Evolutionary conservation across 495 filamentous ascomycete genomes (phyloP), one percentile per base, ranked within the genome.

Genomic region (Podospora bellae-mahoneyi): DNA sequence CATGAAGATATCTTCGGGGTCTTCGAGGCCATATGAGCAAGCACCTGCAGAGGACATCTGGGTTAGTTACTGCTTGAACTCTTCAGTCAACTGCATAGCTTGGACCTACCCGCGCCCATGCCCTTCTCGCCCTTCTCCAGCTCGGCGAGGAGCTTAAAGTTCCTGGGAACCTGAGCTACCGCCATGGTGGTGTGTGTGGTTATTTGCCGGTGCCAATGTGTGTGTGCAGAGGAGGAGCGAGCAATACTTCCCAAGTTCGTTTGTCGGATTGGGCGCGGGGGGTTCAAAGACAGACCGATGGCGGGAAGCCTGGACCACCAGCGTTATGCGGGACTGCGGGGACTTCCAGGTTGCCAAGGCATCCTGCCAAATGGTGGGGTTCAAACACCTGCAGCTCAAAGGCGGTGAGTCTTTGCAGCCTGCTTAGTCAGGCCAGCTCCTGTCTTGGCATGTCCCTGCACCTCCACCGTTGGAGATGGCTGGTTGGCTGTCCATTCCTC

Each of bases 61-160:
- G 16, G 26, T 18, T 34, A 15, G 32, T 32, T 32, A 32, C 30
- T 32, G 30, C 23, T 32, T 32, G 20, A 44, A 59, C 23, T 23
- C 1, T 23, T 23, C 23, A 19, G 54, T 28, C 18, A 26, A 39
- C 28, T 4, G 5, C 20, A 6, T 7, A 57, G 15, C 2, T 16
- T 20, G 53, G 62, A 69, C 78, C 64, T 77, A 97, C 94, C 94
- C 81, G 94, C 93, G 73, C 96, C 94, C 62, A 94, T 83, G 58
- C 96, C 95, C 79, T 98, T 99, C 84, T 99, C 95, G 71, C 95
- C 95, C 83, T 97, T 98, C 84, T 99, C 95, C 3, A 99, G 85
- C 88, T 99, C 95, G 77, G 97, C 96, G 20, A 99, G 86, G 71
- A 99, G 87, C 72, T 94, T 87, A 76, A 99, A 99, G 81, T 98